These are phyloP conservation scores for Phytophthora megakarya DNA, from an alignment of 352 stramenopile species.

Conservation along the genomic window DNA sequence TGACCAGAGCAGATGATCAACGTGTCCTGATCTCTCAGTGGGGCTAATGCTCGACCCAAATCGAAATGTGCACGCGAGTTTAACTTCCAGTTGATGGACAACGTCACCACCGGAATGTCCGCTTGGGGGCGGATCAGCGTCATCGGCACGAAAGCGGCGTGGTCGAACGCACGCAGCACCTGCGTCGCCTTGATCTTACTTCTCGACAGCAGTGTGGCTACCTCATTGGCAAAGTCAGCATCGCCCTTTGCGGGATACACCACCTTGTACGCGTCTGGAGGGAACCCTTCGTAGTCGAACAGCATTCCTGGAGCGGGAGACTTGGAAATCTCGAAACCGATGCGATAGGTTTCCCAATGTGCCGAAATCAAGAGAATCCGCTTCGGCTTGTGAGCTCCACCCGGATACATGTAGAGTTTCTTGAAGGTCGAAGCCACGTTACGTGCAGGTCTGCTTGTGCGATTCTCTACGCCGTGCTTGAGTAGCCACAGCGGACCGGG, in stretches of 20 bases:
- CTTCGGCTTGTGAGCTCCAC: constrained; percentile 42
- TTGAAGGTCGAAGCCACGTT: constrained; percentile 58
- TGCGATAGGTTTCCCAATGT: constrained; percentile 77
- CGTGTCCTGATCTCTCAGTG: constrained; percentile 74
- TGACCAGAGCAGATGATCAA: constrained; percentile 87
- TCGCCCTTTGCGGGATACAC: constrained; percentile 76
- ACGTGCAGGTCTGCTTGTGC: constrained; percentile 39
- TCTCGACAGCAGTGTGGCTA: constrained; percentile 58
- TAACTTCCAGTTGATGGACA: constrained; percentile 75
- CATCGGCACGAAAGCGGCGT: constrained; percentile 90
- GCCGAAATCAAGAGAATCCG: constrained; percentile 85
- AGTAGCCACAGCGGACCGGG: constrained; percentile 69
- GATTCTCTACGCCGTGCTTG: constrained; percentile 44
- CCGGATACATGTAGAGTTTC: constrained; percentile 50
- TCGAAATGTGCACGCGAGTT: constrained; percentile 61
- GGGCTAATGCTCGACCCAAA: constrained; percentile 64
- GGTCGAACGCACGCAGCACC: constrained; percentile 79
- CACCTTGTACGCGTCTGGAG: constrained; percentile 78
- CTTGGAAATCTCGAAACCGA: constrained; percentile 62
- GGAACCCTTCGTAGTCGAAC: constrained; percentile 92
- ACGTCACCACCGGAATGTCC: constrained; percentile 85
- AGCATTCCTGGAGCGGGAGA: constrained; percentile 63
- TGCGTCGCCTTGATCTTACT: constrained; percentile 62
- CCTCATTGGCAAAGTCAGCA: constrained; percentile 63
- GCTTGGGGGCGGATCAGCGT: constrained; percentile 82